phyloP scores from a whole-genome alignment of 768 basidiomycete genomes.

The Suillus luteus region DNA sequence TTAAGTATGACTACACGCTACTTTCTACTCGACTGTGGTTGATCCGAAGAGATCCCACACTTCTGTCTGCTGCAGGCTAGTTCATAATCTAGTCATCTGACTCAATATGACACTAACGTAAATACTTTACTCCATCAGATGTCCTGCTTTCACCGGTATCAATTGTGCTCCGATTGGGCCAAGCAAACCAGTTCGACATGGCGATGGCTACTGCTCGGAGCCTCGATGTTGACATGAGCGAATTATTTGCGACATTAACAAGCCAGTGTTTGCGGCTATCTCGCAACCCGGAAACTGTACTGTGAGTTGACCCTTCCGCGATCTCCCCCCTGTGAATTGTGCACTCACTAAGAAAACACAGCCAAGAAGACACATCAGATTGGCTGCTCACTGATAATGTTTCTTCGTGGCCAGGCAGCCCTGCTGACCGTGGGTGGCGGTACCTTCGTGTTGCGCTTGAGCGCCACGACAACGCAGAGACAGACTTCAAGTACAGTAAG shows the following conservation, averaged over 20 bases:
- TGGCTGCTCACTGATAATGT: conserved; percentile 86
- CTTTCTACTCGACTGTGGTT: conserved; percentile 79
- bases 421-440: conserved; percentile 82
- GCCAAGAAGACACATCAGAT: conserved; percentile 69
- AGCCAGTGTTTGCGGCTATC: conserved; percentile 78
- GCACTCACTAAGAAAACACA: conserved; percentile 32
- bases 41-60: conserved; percentile 61
- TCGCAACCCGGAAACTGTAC: conserved; percentile 55
- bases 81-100: conserved; percentile 12
- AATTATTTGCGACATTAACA: conserved; percentile 78
- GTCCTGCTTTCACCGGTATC: conserved; percentile 57
- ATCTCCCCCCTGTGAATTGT: conserved; percentile 7
- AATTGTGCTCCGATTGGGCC: conserved; percentile 76
- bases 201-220: conserved; percentile 78
- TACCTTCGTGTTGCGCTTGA: conserved; percentile 82
- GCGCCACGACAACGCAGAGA: conserved; percentile 71
- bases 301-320: conserved; percentile 45
- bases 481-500: conserved; percentile 77
- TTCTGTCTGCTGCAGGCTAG: conserved; percentile 69
- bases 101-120: background rate
- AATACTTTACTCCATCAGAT: conserved; percentile 40
- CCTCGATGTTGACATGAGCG: conserved; percentile 84
- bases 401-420: conserved; percentile 80
- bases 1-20: conserved; percentile 76
- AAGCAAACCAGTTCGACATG: conserved; percentile 74